Conservation (phyloP, 768 basidiomycete genomes). For the Suillus weaverae region DNA sequence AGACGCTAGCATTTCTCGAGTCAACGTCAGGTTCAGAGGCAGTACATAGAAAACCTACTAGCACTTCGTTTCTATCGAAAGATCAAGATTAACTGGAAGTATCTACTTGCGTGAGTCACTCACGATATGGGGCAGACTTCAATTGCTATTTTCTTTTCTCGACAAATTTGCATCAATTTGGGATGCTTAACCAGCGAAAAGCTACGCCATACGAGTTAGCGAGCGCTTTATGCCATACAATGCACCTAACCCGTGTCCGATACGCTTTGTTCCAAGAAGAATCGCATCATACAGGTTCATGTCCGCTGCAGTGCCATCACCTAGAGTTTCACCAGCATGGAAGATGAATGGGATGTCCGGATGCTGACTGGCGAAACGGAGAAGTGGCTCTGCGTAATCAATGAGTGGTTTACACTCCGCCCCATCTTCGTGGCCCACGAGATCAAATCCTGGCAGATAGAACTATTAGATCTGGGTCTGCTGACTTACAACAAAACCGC, state of each 20-base stretch:
- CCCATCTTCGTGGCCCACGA: slow-evolving; percentile 48
- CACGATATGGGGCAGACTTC: slow-evolving; percentile 54
- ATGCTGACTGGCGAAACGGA: slow-evolving; percentile 36
- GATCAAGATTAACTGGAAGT: not conserved
- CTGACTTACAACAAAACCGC: not conserved
- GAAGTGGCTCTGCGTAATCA: slow-evolving; percentile 39
- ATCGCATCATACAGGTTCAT: slow-evolving; percentile 50
- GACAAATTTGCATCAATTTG: slow-evolving; percentile 43
- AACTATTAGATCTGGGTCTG: not conserved
- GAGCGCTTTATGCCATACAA: not conserved
- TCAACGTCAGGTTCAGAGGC: not conserved
- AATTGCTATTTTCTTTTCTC: slow-evolving; percentile 40
- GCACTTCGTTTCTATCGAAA: slow-evolving; percentile 59
- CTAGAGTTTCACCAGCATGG: slow-evolving; percentile 50
- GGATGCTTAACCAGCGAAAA: slow-evolving; percentile 49
- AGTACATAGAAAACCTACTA: slow-evolving; percentile 40
- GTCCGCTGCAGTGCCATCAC: slow-evolving; percentile 45
- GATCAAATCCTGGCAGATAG: slow-evolving; percentile 41
- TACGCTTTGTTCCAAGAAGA: slow-evolving; percentile 47
- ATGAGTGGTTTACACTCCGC: slow-evolving; percentile 32
- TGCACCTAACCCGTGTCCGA: slow-evolving; percentile 45
- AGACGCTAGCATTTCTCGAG: slow-evolving; percentile 46
- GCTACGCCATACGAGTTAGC: slow-evolving; percentile 17
- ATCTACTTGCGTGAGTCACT: slow-evolving; percentile 13
- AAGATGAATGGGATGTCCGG: slow-evolving; percentile 46